Percentiles rank a stretch among this genome's conserved stretches.
Conservation (phyloP, 441 rosid species). For the Euphorbia schlechtendalii region DNA sequence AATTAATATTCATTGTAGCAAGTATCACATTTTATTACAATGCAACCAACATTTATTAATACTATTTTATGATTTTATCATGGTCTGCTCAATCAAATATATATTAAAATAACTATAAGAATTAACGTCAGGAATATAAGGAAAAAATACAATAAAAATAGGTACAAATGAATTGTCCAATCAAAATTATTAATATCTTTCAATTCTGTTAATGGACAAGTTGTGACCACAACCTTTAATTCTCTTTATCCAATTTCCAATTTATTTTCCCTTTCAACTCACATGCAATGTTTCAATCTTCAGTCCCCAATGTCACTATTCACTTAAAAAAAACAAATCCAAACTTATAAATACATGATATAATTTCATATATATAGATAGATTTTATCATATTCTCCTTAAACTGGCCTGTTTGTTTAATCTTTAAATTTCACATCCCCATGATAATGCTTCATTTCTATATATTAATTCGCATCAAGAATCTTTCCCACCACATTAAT, state of each 20-base stretch:
- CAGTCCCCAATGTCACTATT: conserved; percentile 21
- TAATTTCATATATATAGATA: background rate
- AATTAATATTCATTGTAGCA: too few relatives aligned
- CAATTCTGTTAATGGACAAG: conserved; percentile 20
- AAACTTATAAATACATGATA: background rate
- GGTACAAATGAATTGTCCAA: conserved; percentile 4
- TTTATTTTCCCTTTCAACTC: conserved; percentile 15
- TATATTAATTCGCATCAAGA: conserved; percentile 1
- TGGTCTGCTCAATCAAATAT: background rate
- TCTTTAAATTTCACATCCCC: background rate
- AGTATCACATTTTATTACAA: too few relatives aligned
- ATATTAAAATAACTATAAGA: background rate
- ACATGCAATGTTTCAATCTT: conserved; percentile 31
- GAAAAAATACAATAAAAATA: background rate
- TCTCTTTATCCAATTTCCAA: conserved; percentile 14
- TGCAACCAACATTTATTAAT: too few relatives aligned
- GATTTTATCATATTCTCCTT: too few relatives aligned
- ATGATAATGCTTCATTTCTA: background rate
- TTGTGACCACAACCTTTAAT: conserved; percentile 25
- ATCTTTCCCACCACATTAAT: background rate
- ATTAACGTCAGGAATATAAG: background rate
- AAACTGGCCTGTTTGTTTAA: too few relatives aligned
- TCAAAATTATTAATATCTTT: conserved; percentile 16
- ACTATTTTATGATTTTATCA: too few relatives aligned
- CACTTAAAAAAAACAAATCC: background rate